Percentiles rank a stretch among this genome's conserved stretches.
These are phyloP conservation scores for Selaginella moellendorffii DNA, from an alignment of 75 land plant species.

Conservation along the genomic window DNA sequence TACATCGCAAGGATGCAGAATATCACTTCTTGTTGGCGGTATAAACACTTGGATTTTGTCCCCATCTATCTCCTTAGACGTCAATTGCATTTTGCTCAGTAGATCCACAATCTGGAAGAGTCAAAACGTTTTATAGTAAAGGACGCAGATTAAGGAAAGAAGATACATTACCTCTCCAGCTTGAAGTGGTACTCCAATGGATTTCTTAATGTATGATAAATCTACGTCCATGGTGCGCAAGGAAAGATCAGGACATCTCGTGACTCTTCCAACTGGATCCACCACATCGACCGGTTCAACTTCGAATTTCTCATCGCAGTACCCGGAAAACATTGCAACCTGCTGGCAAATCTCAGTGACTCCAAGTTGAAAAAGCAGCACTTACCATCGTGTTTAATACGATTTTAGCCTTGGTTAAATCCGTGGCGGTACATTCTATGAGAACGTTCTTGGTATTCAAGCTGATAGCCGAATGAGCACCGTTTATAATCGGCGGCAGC, in stretches of 20 bases:
- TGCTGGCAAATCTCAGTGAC: conserved; percentile 10
- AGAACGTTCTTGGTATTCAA: conserved; percentile 89
- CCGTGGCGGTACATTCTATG: conserved; percentile 97
- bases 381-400: conserved; percentile 87
- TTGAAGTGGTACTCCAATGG: conserved; percentile 48
- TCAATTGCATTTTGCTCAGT: conserved; percentile 78
- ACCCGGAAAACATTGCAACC: conserved; percentile 89
- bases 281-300: conserved; percentile 92
- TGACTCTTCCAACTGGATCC: conserved; percentile 41
- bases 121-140: not conserved
- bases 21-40: conserved; percentile 94
- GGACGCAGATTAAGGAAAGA: not conserved
- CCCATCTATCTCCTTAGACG: conserved; percentile 23
- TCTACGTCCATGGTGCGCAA: conserved; percentile 53
- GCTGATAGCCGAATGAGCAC: conserved; percentile 92
- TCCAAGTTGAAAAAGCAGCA: not conserved
- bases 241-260: conserved; percentile 71
- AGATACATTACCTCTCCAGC: conserved; percentile 37
- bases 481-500: conserved; percentile 92
- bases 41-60: conserved; percentile 35
- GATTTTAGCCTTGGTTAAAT: conserved; percentile 87
- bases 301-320: conserved; percentile 67
- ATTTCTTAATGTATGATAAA: conserved; percentile 39
- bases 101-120: conserved; percentile 40
- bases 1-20: conserved; percentile 88